A percentile compares a stretch with the other conserved stretches of the same genome.
Evolutionary conservation across 2,329 filamentous ascomycete genomes (phyloP).

Genomic region (Hawksworthiomyces lignivorus): DNA sequence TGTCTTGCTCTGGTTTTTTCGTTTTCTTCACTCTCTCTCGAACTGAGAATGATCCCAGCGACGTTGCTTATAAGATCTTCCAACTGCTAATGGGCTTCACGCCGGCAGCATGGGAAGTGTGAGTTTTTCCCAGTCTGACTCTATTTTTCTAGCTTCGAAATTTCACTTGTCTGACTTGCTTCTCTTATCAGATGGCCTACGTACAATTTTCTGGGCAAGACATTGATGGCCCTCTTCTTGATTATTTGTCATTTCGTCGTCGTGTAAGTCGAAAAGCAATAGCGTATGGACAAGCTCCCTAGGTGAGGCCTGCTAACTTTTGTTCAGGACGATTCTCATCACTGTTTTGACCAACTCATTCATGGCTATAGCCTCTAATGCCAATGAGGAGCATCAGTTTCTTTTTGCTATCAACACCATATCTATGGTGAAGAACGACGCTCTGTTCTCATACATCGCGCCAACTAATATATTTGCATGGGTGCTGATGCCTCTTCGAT

Average conservation of each 20-base stretch:
- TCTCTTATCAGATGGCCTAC: conserved; percentile 46
- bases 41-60: conserved; percentile 59
- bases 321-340: conserved; percentile 71
- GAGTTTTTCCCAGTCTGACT: too few species aligned
- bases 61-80: conserved; percentile 84
- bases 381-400: conserved; percentile 86
- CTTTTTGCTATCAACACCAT: conserved; percentile 95
- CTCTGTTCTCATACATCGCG: conserved; percentile 86
- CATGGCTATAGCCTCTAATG: conserved; percentile 89
- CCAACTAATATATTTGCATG: conserved; percentile 89
- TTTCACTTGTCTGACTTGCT: too few species aligned
- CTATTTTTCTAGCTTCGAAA: too few species aligned
- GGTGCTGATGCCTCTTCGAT: conserved; percentile 77
- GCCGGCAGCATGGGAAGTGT: conserved; percentile 88
- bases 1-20: conserved; percentile 89
- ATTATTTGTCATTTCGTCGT: conserved; percentile 95
- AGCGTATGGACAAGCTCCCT: conserved; percentile 3
- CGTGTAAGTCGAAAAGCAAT: conserved; percentile 52
- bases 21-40: conserved; percentile 85
- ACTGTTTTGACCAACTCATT: conserved; percentile 96
- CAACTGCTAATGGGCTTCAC: conserved; percentile 95
- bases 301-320: conserved; percentile 6
- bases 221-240: conserved; percentile 71
- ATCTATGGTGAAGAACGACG: conserved; percentile 97
- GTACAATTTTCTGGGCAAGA: conserved; percentile 72